Conservation (phyloP, 2,329 filamentous ascomycete genomes). For the Calonectria pteridis region DNA sequence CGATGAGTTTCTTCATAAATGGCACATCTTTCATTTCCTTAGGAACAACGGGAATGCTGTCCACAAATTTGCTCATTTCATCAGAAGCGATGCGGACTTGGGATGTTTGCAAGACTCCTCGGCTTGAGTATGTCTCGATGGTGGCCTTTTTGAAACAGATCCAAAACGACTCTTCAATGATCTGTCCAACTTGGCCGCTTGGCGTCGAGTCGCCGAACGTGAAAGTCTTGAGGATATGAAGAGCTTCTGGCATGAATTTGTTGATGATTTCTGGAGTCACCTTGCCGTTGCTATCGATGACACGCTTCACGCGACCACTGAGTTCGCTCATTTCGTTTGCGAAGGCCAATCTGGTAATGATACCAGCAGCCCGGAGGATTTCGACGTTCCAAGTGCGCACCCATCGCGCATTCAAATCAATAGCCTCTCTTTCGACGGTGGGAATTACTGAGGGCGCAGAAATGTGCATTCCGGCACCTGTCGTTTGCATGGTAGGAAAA, state of each 20-base stretch:
- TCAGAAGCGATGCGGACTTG: conserved; percentile 82
- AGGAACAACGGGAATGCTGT: conserved; percentile 88
- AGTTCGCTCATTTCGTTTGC: conserved; percentile 87
- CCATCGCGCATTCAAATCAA: conserved; percentile 95
- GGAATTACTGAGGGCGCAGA: conserved; percentile 97
- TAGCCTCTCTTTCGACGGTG: conserved; percentile 95
- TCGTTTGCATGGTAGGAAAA: conserved; percentile 97
- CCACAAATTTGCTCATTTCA: conserved; percentile 79
- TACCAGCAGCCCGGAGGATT: conserved; percentile 89
- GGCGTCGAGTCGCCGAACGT: conserved; percentile 92
- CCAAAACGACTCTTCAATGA: conserved; percentile 97
- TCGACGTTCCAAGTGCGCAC: conserved; percentile 97
- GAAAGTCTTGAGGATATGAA: conserved; percentile 89
- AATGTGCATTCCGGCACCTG: conserved; percentile 91
- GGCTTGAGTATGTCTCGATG: conserved; percentile 89
- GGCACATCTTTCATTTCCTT: conserved; percentile 78
- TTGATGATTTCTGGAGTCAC: conserved; percentile 74
- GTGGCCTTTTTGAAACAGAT: conserved; percentile 84
- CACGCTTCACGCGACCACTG: conserved; percentile 68
- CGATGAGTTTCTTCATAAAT: conserved; percentile 84
- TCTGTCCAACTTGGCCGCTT: conserved; percentile 83
- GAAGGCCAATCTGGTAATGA: conserved; percentile 90
- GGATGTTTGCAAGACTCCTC: conserved; percentile 86
- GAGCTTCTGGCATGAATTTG: conserved; percentile 79
- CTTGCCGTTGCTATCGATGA: conserved; percentile 60